Conservation (phyloP, 2,329 filamentous ascomycete genomes). For the Fusarium veterinarium region DNA sequence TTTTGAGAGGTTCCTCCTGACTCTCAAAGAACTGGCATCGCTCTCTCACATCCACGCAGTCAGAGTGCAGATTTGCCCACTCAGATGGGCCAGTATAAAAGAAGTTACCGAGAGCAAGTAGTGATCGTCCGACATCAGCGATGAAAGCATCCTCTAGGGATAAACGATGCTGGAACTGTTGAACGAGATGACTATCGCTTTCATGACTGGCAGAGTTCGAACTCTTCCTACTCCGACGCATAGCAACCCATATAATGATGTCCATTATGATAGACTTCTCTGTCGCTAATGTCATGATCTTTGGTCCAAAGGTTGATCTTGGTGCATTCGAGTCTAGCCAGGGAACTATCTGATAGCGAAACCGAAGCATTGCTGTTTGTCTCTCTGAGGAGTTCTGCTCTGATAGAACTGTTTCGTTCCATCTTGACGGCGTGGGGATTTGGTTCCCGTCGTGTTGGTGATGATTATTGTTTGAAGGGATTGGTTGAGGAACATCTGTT, state of each 20-base stretch:
- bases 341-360: slow-evolving; percentile 25
- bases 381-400: slow-evolving; percentile 26
- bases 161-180: slow-evolving; percentile 9
- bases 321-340: slow-evolving; percentile 32
- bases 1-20: slow-evolving; percentile 15
- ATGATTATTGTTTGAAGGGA: background rate
- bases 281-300: slow-evolving; percentile 12
- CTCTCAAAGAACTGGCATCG: slow-evolving; percentile 5
- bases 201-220: background rate
- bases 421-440: slow-evolving; percentile 13
- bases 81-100: slow-evolving; percentile 18
- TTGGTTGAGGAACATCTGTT: background rate
- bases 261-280: slow-evolving; percentile 19
- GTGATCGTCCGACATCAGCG: background rate
- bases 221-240: slow-evolving; percentile 3
- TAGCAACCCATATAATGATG: slow-evolving; percentile 14
- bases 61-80: background rate
- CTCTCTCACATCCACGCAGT: background rate
- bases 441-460: slow-evolving; percentile 15
- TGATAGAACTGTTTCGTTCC: slow-evolving; percentile 22
- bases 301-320: slow-evolving; percentile 4
- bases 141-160: slow-evolving; percentile 3
- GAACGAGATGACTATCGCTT: background rate
- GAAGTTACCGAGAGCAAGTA: slow-evolving; percentile 9
- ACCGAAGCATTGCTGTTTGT: slow-evolving; percentile 32